phyloP scores from a whole-genome alignment of 139 green algal species.

The Parachlorella kessleri region DNA sequence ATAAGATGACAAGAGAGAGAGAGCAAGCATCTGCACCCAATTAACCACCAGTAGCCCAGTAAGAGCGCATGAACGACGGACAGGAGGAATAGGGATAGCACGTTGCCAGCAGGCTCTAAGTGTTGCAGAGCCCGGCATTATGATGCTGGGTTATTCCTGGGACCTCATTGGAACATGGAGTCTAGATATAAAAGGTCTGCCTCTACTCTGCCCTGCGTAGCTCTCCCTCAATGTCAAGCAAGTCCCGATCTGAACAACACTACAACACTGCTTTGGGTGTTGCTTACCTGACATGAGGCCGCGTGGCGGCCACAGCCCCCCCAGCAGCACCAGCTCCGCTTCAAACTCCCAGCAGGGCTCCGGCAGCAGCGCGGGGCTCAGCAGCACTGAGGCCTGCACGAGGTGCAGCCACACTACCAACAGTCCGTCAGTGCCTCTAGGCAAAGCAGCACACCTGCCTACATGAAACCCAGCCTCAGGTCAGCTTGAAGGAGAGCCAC shows the following conservation, averaged over 20 bases:
- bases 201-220: no score
- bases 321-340: constrained; percentile 70
- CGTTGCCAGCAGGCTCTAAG: neutral
- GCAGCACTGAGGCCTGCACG: constrained; percentile 57
- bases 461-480: no score
- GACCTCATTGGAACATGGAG: neutral
- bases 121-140: neutral
- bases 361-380: constrained; percentile 44
- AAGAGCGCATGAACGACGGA: no score
- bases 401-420: no score
- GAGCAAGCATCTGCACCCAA: no score
- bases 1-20: no score
- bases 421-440: no score
- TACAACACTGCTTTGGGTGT: neutral
- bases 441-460: no score
- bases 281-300: constrained; percentile 73
- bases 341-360: constrained; percentile 61
- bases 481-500: no score
- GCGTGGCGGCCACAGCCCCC: constrained; percentile 75
- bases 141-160: neutral
- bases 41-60: no score
- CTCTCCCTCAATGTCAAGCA: no score
- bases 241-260: no score
- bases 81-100: neutral
- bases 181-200: neutral